Conservation (phyloP, 2,329 filamentous ascomycete species). For the Epichloe uncinata region DNA sequence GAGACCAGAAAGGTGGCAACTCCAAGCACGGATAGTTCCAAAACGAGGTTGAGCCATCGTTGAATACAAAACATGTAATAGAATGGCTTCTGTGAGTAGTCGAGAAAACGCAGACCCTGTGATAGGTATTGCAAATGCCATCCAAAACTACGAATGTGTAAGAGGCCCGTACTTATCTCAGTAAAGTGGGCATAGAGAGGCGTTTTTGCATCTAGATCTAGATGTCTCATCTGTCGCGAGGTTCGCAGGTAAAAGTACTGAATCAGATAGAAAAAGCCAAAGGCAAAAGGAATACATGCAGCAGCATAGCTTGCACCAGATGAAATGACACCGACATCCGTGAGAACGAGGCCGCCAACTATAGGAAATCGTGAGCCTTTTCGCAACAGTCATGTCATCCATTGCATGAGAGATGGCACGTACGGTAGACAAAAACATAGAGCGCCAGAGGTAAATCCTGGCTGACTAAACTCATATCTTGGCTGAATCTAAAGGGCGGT, state of each 20-base stretch:
- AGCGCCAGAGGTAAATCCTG: slow-evolving; percentile 5
- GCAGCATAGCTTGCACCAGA: slow-evolving; percentile 27
- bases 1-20: slow-evolving; percentile 32
- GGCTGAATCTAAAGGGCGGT: slow-evolving; percentile 5
- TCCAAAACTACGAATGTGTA: slow-evolving; percentile 22
- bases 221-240: slow-evolving; percentile 17
- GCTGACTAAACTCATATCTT: slow-evolving; percentile 7
- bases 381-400: too few species aligned
- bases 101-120: slow-evolving; percentile 17
- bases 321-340: slow-evolving; percentile 24
- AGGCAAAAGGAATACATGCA: slow-evolving; percentile 32
- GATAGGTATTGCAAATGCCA: slow-evolving; percentile 10
- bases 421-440: slow-evolving; percentile 2
- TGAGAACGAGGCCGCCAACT: neutral
- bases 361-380: neutral
- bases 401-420: neutral
- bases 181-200: slow-evolving; percentile 16
- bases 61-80: slow-evolving; percentile 35
- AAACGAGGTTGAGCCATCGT: slow-evolving; percentile 33
- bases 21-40: slow-evolving; percentile 31
- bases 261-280: slow-evolving; percentile 14
- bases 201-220: slow-evolving; percentile 17
- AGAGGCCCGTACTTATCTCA: slow-evolving; percentile 11
- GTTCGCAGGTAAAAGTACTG: slow-evolving; percentile 17
- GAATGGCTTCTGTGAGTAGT: slow-evolving; percentile 14